These are phyloP conservation scores for Hyphochytrium catenoides DNA, from an alignment of 352 stramenopile genomes.

Conservation along the genomic window DNA sequence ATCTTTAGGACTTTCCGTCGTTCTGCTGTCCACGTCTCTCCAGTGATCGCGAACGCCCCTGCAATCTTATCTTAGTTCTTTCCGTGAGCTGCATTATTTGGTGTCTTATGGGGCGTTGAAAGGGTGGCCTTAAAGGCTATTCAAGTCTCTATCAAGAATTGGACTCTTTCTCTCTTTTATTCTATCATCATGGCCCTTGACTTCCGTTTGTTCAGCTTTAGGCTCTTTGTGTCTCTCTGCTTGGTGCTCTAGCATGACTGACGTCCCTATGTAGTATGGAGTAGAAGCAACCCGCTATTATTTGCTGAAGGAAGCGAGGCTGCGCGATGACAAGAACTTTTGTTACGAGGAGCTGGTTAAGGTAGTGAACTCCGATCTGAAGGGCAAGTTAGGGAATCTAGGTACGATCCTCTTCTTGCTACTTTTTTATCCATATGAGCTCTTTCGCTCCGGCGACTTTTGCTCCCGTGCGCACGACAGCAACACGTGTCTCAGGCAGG, in stretches of 20 bases:
- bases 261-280: conserved; percentile 56
- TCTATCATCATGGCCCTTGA: neutral
- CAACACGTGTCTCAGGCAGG: too few relatives aligned
- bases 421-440: conserved; percentile 3
- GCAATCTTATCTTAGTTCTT: too few relatives aligned
- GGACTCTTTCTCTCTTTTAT: neutral
- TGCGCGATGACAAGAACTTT: conserved; percentile 83
- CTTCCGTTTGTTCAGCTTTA: neutral
- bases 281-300: conserved; percentile 83
- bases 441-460: neutral
- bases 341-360: conserved; percentile 57
- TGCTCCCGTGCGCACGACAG: too few relatives aligned
- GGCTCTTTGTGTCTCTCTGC: too few relatives aligned
- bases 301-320: conserved; percentile 65
- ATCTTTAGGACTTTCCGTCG: too few relatives aligned
- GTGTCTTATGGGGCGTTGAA: too few relatives aligned
- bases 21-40: too few relatives aligned
- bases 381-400: conserved; percentile 69
- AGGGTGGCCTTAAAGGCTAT: too few relatives aligned
- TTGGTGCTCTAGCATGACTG: too few relatives aligned
- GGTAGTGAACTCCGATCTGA: conserved; percentile 86
- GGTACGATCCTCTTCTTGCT: conserved; percentile 3
- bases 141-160: neutral
- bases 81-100: too few relatives aligned
- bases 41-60: too few relatives aligned